Base-by-base conservation (phyloP, 225 moss, liverwort and hornwort species). In the Pseudoscleropodium purum region DNA sequence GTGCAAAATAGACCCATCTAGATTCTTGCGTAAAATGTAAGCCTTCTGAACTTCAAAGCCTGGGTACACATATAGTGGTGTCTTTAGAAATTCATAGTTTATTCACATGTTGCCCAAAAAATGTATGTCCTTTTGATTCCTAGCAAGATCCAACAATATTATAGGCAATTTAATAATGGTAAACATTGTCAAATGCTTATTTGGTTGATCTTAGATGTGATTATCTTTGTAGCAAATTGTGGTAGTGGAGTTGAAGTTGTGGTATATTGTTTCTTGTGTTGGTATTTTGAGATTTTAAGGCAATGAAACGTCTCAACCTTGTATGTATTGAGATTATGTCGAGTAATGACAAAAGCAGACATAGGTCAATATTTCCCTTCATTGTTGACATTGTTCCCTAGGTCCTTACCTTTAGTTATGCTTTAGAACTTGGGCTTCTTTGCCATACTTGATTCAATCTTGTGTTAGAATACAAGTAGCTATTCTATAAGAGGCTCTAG, bases 331-430 rank as follows among this genome's bases (percentile, higher is more conserved):
- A 36, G 36, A 78, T 78, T 78, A 54, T 54, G 15, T 9, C 2
- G 36, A 2, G 9, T 52, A 8, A 52, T 52, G 52, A 52, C 36
- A 36, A 36, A 49, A 34, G 14, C 0, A 52, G 0, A 3, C 23
- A 34, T 34, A 51, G 20, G 49, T 76, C 1, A 7, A 0, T 52
- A 34, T 19, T 76, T 52, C 12, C 8, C 34, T 2, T 49, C 20
- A 13, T 0, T 0, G 3, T 30, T 13, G 43, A 43, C 2, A 5
- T 73, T 76, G 76, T 34, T 51, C 2, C 1, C 21, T 52, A 54
- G 37, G 15, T 24, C 6, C 10, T 79, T 23, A 56, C 2, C 1
- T 56, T 16, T 37, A 16, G 3, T 24, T 56, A 37, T 56, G 56
- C 25, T 79, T 24, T 2, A 1, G 9, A 78, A 56, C 0, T 37